Base-by-base conservation (phyloP, 331 rosid species). In the Malus hybrid region DNA sequence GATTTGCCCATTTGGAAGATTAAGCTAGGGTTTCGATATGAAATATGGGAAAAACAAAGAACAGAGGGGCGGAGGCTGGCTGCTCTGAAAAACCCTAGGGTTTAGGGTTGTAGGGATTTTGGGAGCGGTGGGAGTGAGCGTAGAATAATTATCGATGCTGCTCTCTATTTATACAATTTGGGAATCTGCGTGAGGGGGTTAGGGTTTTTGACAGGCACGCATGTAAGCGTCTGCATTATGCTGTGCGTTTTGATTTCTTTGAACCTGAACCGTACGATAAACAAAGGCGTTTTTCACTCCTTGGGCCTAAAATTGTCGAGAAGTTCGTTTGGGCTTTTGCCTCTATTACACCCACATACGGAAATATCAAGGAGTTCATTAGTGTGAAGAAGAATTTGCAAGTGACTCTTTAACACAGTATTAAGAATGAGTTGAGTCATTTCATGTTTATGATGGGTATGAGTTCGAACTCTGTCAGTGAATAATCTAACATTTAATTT, bases 1-100 rank as follows among this genome's bases (percentile, higher is more conserved):
- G 90, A 80, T 80, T 89, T 91, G 68, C 85, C 86, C 97, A 91
- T 91, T 22, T 12, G 13, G 28, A 14, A 39, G 46, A 39, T 39
- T 39, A 39, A 0, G 46, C 12, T 39, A 39, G 46, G 4, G 46
- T 39, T 39, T 39, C 46, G 46, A 39, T 39, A 39, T 2, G 46
- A 39, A 39, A 9, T 39, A 39, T 39, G 46, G 46, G 46, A 39
- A 39, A 1, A 39, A 39, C 46, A 39, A 39, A 10, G 46, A 39
- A 39, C 46, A 39, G 46, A 9, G 12, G 46, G 46, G 46, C 46
- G 46, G 46, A 33, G 46, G 46, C 12, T 39, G 3, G 56, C 0
- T 4, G 77, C 70, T 29, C 70, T 63, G 63, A 11, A 74, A 63
- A 74, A 74, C 62, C 77, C 77, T 63, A 60, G 46, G 59, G 54